Evolutionary conservation across 2,329 filamentous ascomycete genomes (phyloP), one percentile per base, ranked within the genome.

Genomic region (Hypoxylon sp.): DNA sequence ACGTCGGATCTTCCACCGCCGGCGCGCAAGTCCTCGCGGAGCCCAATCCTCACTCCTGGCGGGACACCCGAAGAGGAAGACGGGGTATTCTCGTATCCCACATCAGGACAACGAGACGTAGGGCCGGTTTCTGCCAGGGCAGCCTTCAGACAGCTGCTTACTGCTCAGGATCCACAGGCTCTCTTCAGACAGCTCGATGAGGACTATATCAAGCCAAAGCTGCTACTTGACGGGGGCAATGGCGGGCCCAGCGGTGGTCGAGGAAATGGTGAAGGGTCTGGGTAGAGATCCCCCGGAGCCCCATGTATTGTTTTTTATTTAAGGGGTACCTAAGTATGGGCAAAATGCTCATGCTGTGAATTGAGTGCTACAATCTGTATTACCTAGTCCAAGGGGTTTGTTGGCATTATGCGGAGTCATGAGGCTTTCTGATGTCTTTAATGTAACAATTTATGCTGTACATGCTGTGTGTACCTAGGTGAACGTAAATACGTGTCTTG

Each of bases 141-240:
- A 24, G 90, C 92, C 0, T 86, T 97, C 56, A 87, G 88, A 54
- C 90, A 94, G 70, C 79, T 99, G 7, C 87, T 96, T 66, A 90
- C 89, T 13, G 84, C 89, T 0, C 92, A 96, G 47, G 95, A 99
- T 73, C 92, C 96, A 40, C 90, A 91, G 8, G 92, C 90, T 41
- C 86, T 96, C 77, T 96, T 99, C 75, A 88, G 88, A 66, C 93
- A 97, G 76, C 79, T 99, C 58, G 95, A 99, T 73, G 95, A 99
- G 75, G 92, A 93, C 59, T 97, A 92, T 73, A 93, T 98, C 75
- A 98, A 98, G 80, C 94, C 94, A 15, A 91, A 88, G 71, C 77
- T 98, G 52, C 75, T 98, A 64, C 82, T 98, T 17, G 93, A 97
- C 75, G 89, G 88, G 41, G 81, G 81, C 20, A 69, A 70, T 33